These are phyloP conservation scores for Solanum hybrid DNA, from an alignment of 305 asterid genomes.

Conservation along the genomic window DNA sequence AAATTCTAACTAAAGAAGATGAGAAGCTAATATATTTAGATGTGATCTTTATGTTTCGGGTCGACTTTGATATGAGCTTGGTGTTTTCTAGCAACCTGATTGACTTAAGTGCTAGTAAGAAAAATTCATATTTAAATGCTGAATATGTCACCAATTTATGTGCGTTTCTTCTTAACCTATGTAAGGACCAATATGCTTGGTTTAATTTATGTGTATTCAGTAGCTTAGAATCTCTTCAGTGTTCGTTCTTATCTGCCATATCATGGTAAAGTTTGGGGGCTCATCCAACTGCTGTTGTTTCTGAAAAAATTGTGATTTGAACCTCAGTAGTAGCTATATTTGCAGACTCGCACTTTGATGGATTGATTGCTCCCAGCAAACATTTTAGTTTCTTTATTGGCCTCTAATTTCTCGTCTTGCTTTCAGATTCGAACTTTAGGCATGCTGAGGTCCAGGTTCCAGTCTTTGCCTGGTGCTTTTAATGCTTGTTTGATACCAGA, in stretches of 20 bases:
- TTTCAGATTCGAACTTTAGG: constrained; percentile 95
- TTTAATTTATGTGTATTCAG: not conserved
- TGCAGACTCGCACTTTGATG: not conserved
- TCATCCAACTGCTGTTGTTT: not conserved
- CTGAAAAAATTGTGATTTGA: not conserved
- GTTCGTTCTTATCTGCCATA: not conserved
- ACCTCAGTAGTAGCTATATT: not conserved
- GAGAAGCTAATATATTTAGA: not conserved
- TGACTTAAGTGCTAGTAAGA: not conserved
- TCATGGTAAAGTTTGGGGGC: not conserved
- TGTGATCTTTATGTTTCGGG: not conserved
- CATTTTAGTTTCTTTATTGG: constrained; percentile 5
- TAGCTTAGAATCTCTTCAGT: not conserved
- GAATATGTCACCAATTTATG: not conserved
- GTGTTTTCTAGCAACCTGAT: not conserved
- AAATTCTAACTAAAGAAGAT: not conserved
- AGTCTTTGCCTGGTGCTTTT: constrained; percentile 89
- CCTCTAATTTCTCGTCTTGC: constrained; percentile 8
- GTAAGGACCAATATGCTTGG: not conserved
- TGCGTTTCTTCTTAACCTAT: not conserved
- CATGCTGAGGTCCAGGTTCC: constrained; percentile 93
- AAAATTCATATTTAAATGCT: not conserved
- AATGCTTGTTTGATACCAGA: constrained; percentile 85
- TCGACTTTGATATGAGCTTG: not conserved
- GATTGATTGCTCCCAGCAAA: not conserved